Evolutionary conservation across 2,329 filamentous ascomycete species (phyloP).

Genomic region (Xylaria sp.): DNA sequence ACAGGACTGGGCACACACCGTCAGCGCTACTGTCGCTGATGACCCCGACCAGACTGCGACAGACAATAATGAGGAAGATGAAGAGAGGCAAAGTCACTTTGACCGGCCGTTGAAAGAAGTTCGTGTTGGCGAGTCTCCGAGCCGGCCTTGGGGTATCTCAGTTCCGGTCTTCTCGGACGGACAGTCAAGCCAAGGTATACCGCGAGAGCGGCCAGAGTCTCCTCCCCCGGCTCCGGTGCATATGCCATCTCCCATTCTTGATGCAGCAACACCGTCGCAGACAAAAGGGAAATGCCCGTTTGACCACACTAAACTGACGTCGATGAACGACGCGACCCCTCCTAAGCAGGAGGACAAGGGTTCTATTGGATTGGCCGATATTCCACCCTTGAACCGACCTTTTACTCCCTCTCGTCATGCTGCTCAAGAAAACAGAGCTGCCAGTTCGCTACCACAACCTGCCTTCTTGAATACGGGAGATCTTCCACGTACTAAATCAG

Average conservation of each 20-base stretch:
- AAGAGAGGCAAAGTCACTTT: conserved; percentile 78
- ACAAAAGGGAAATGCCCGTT: conserved; percentile 68
- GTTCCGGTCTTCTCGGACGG: conserved; percentile 56
- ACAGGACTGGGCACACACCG: conserved; percentile 84
- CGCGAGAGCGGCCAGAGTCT: conserved; percentile 59
- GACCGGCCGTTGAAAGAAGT: conserved; percentile 88
- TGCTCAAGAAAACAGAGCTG: conserved; percentile 43
- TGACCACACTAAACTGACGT: conserved; percentile 60
- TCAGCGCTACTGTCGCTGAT: conserved; percentile 63
- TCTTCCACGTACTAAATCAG: conserved; percentile 50
- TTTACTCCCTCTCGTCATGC: conserved; percentile 42
- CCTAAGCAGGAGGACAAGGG: conserved; percentile 45
- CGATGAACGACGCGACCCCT: conserved; percentile 46
- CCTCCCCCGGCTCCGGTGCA: conserved; percentile 69
- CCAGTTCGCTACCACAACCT: conserved; percentile 55
- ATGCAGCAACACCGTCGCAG: conserved; percentile 42
- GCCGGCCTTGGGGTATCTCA: conserved; percentile 67
- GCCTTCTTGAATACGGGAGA: conserved; percentile 62
- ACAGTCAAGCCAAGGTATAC: conserved; percentile 50
- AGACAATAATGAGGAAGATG: conserved; percentile 59
- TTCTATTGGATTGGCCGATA: conserved; percentile 39
- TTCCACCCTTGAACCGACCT: conserved; percentile 38
- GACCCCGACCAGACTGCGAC: conserved; percentile 55
- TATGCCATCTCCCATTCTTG: conserved; percentile 55
- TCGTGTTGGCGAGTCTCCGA: conserved; percentile 92